Evolutionary conservation across 257 asterid genomes (phyloP), one percentile per base, ranked within the genome.

Genomic region (Avicennia marina): DNA sequence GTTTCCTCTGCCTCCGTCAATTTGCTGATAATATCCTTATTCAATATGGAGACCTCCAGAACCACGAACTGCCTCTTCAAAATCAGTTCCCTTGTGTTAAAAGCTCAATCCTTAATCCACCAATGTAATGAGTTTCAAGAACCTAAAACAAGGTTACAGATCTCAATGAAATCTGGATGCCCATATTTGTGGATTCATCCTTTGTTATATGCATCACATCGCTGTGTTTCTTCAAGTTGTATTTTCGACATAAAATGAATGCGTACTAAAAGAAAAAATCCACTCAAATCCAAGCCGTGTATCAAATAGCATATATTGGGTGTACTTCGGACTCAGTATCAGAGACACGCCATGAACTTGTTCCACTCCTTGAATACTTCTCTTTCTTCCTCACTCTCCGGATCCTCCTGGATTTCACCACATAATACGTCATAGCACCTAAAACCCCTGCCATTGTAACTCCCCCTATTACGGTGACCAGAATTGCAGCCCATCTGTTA

Each of bases 271-370:
- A 8, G n/a, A 33, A 52, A 54, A 48, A 36, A 0, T 26, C 47
- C 46, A 53, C 21, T 6, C 10, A 24, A 34, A 59, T 20, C 27
- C 46, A 58, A 4, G 46, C 44, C 33, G 50, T 24, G 33, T 39
- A 61, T 84, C 79, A 81, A 58, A 81, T 72, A 41, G 85, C 94
- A 62, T 81, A 82, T 53, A 85, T 85, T 11, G 88, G 83, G 71
- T 85, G 77, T 11, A 73, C 42, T 40, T 82, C 94, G 24, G 71
- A 26, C 2, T 81, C 87, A 0, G 83, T 46, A 24, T 85, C 90
- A 0, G 79, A 69, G 5, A 62, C 58, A 58, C 40, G 73, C 55
- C 62, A 48, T 5, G 79, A 72, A 27, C 32, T 33, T 44, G 58
- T 56, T 25, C 72, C 68, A 20, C 61, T 65, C 68, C 77, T 81